Base-by-base conservation (phyloP, 1,139 yeast genomes). In the Waltiozyma sp. region DNA sequence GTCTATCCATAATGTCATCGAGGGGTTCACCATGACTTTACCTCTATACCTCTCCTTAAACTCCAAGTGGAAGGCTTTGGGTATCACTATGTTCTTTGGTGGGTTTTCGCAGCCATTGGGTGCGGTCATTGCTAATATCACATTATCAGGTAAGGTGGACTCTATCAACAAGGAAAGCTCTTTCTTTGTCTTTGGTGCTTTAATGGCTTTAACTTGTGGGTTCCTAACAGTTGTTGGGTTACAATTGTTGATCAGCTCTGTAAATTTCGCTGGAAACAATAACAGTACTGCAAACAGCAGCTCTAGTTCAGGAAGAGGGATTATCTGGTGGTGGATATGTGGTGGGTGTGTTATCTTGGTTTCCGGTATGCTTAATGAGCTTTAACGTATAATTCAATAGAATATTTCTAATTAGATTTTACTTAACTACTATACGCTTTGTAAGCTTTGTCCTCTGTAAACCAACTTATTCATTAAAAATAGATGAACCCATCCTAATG, bases 1-100 rank as follows among this genome's bases (percentile, higher is more conserved):
- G 53, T 76, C 89, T 19, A 75, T 89, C 28, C 98, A 91, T 64
- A 91, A 91, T 61, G 79, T 87, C 52, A 82, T 89, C n/a, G 98
- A 91, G 61, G 98, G 98, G 0, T 88, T 91, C 59, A 78, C 93
- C 21, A 88, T 91, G 85, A 87, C 95, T 18, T 69, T 89, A 45
- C 98, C 98, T 0, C 66, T 91, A 38, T 91, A 80, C 57, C 74
- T 88, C 44, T 87, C 93, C 18, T 59, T 80, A 38, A 66, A 71
- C 42, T 72, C 75, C 2, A 76, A 94, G 50, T 53, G 71, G 38
- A 72, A 75, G 50, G 95, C 96, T 0, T 65, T 87, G 19, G 49
- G 70, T 1, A 73, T 83, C 11, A 74, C 88, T 35, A 76, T 84
- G 0, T 50, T 80, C 0, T 65, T 91, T 19, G 96, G 96, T 3